These are phyloP conservation scores for Ogataea allantospora DNA, from an alignment of 805 yeast species.

Conservation along the genomic window DNA sequence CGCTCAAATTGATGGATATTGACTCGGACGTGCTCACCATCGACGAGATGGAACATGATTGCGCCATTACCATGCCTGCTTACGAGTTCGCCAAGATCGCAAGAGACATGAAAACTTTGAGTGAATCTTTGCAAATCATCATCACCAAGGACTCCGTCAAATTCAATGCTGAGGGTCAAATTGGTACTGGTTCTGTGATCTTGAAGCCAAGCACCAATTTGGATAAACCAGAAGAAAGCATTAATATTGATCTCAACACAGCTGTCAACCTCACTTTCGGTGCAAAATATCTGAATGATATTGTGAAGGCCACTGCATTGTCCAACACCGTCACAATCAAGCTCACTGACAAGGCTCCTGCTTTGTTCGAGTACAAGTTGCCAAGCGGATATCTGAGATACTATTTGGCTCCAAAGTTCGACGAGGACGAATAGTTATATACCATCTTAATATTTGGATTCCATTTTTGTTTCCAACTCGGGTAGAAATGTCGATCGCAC, in stretches of 20 bases:
- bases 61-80: conserved; percentile 84
- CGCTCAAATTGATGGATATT: conserved; percentile 90
- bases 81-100: conserved; percentile 85
- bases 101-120: conserved; percentile 80
- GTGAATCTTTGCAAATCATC: conserved; percentile 81
- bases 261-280: conserved; percentile 91
- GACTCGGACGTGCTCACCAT: conserved; percentile 92
- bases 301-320: conserved; percentile 85
- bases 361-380: conserved; percentile 87
- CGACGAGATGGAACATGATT: conserved; percentile 90
- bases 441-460: conserved; percentile 24
- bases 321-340: conserved; percentile 76
- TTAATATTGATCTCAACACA: conserved; percentile 73
- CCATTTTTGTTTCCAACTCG: conserved; percentile 23
- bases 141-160: conserved; percentile 92
- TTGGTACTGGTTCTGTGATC: conserved; percentile 83
- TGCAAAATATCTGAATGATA: conserved; percentile 84
- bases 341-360: conserved; percentile 89
- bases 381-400: conserved; percentile 91
- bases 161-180: conserved; percentile 87
- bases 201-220: conserved; percentile 81
- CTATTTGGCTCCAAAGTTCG: conserved; percentile 97
- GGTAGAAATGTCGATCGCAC: conserved; percentile 54
- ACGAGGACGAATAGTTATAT: conserved; percentile 66
- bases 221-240: conserved; percentile 74